phyloP scores from a whole-genome alignment of 139 green algal species.

The Medakamo hakoo region DNA sequence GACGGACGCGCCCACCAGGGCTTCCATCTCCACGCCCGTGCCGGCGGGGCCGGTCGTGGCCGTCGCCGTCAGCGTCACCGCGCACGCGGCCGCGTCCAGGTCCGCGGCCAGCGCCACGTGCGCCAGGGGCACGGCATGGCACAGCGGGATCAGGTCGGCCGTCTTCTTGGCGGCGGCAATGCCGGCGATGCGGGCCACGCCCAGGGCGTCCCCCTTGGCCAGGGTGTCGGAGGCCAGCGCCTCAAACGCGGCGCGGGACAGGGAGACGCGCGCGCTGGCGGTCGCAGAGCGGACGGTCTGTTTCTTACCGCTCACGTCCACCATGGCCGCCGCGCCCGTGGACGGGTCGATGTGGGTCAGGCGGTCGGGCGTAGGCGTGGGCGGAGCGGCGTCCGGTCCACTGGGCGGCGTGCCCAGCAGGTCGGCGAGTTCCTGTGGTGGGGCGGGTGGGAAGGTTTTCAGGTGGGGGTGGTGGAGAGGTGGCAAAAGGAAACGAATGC shows the following conservation, averaged over 20 bases:
- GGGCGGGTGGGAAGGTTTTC: not conserved
- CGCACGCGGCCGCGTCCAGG: conserved; percentile 20
- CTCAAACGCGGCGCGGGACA: conserved; percentile 42
- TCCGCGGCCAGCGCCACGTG: conserved; percentile 47
- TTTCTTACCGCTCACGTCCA: conserved; percentile 58
- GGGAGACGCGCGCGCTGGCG: conserved; percentile 44
- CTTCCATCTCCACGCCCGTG: conserved; percentile 97
- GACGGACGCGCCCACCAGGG: conserved; percentile 64
- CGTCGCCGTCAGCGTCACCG: conserved; percentile 36
- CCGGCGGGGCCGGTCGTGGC: conserved; percentile 34
- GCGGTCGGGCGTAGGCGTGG: not conserved
- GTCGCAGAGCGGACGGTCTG: conserved; percentile 30
- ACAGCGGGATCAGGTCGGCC: conserved; percentile 67
- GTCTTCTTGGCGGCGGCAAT: conserved; percentile 87
- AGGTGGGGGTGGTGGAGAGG: not conserved
- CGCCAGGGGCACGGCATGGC: conserved; percentile 58
- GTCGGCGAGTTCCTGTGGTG: not conserved
- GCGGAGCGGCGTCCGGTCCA: not conserved
- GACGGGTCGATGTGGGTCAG: conserved; percentile 31
- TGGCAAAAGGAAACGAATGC: not conserved
- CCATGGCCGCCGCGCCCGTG: conserved; percentile 53
- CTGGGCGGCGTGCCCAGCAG: not conserved
- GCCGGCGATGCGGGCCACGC: conserved; percentile 63
- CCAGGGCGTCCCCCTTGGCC: conserved; percentile 80
- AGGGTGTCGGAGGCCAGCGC: conserved; percentile 49